These are phyloP conservation scores for Brassica hybrid DNA, from an alignment of 441 rosid species.

Conservation along the genomic window DNA sequence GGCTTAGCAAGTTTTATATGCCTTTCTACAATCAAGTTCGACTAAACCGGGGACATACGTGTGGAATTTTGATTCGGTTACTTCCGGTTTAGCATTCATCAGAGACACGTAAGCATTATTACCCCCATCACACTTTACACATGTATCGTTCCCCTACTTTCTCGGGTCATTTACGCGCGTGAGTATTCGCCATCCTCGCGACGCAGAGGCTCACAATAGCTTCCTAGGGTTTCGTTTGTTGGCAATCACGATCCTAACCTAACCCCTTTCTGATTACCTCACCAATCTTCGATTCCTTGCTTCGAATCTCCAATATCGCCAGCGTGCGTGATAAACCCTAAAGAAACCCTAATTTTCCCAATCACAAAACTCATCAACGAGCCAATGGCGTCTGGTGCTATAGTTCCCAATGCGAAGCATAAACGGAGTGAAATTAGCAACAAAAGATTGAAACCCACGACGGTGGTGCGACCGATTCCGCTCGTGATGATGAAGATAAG, in stretches of 20 bases:
- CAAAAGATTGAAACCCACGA: constrained; percentile 36
- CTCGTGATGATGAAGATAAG: constrained; percentile 59
- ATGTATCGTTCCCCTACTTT: too few relatives aligned
- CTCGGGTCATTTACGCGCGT: too few relatives aligned
- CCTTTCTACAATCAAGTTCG: too few relatives aligned
- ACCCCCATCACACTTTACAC: too few relatives aligned
- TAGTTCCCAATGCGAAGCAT: constrained; percentile 52
- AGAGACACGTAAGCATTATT: too few relatives aligned
- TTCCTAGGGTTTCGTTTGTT: constrained; percentile 37
- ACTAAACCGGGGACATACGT: too few relatives aligned
- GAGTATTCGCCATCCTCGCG: neutral
- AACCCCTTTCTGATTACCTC: neutral
- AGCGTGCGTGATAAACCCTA: neutral
- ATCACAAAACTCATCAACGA: neutral
- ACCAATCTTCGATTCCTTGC: neutral
- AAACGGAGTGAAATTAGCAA: constrained; percentile 39
- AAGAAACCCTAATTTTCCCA: constrained; percentile 9
- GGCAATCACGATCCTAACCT: constrained; percentile 1
- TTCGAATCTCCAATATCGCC: neutral
- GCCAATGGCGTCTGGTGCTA: constrained; percentile 66
- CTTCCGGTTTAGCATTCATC: too few relatives aligned
- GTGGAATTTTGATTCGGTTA: too few relatives aligned
- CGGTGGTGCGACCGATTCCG: constrained; percentile 37
- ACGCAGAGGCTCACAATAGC: constrained; percentile 11
- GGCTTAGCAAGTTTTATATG: too few relatives aligned